Evolutionary conservation across 305 asterid genomes (phyloP), one percentile per base, ranked within the genome.

Genomic region (Fraxinus baroniana): DNA sequence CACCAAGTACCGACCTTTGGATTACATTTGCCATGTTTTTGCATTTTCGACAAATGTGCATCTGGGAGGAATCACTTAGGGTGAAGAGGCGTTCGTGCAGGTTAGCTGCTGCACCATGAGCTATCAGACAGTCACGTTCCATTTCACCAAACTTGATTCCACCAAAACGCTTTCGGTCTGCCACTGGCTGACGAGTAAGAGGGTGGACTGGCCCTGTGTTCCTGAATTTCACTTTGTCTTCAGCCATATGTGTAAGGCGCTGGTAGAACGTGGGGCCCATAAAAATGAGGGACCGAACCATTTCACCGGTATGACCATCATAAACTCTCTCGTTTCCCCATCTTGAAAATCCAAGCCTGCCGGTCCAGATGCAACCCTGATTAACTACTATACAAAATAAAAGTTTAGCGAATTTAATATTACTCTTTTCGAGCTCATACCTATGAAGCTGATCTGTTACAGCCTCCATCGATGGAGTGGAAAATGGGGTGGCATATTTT

Each of bases 161-260:
- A 1, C 98, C 98, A 18, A 96, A 93, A 0, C 98, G 92, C 83
- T 94, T 96, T 84, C 97, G 84, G 89, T 96, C 98, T 0, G 93
- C 95, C 77, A 96, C 98, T 2, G 98, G 99, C 90, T 96, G 99
- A 0, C 97, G 98, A n/a, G 99, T 96, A 2, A 94, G 94, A 0
- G 98, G 99, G 85, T 96, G 98, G 74, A 94, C 99, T 0, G 97
- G 97, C 5, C 99, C 98, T 0, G 97, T 94, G 71, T 94, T 96
- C 52, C 98, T 84, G 83, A 87, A 94, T 78, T 96, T 96, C 8
- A 96, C 97, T 82, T 96, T 96, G 93, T 96, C 98, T 81, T 96
- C 99, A 0, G 98, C 97, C 98, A 94, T 96, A 74, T 96, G 99
- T 0, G 87, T 88, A 49, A 96, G 97, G 30, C 99, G 95, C 83